Conservation (phyloP, 192 early-diverging fungal species). For the Rhizophagus clarus region DNA sequence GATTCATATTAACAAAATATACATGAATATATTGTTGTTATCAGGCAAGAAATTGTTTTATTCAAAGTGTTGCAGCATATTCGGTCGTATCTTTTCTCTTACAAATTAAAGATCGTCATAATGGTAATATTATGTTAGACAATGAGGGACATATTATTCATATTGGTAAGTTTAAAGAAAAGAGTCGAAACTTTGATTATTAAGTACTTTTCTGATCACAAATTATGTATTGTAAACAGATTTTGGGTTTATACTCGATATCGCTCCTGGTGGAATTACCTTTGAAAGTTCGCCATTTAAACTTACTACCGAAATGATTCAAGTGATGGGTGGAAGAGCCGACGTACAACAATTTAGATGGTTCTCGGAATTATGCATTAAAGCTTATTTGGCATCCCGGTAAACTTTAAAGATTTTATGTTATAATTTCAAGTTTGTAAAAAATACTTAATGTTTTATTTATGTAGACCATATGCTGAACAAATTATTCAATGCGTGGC, state of each 20-base stretch:
- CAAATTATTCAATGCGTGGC: slow-evolving; percentile 86
- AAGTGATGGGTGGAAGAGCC: slow-evolving; percentile 92
- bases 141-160: slow-evolving; percentile 95
- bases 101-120: slow-evolving; percentile 99
- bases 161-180: slow-evolving; percentile 65
- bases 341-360: slow-evolving; percentile 79
- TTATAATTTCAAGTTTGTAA: slow-evolving; percentile 25
- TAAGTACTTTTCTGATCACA: neutral
- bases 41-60: slow-evolving; percentile 90
- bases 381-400: slow-evolving; percentile 85
- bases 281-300: slow-evolving; percentile 98
- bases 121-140: slow-evolving; percentile 99
- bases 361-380: slow-evolving; percentile 90
- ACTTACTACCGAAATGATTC: slow-evolving; percentile 94
- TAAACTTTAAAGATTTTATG: slow-evolving; percentile 22
- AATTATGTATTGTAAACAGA: slow-evolving; percentile 50
- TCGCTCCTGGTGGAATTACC: slow-evolving; percentile 96
- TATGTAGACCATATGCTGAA: slow-evolving; percentile 81
- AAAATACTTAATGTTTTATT: neutral
- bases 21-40: neutral
- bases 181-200: neutral
- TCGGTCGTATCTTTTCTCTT: slow-evolving; percentile 92
- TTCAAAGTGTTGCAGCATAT: slow-evolving; percentile 93
- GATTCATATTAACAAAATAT: neutral
- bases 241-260: slow-evolving; percentile 98